Evolutionary conservation across 2,329 filamentous ascomycete species (phyloP).

Genomic region (Ceratocystis alfenasii): DNA sequence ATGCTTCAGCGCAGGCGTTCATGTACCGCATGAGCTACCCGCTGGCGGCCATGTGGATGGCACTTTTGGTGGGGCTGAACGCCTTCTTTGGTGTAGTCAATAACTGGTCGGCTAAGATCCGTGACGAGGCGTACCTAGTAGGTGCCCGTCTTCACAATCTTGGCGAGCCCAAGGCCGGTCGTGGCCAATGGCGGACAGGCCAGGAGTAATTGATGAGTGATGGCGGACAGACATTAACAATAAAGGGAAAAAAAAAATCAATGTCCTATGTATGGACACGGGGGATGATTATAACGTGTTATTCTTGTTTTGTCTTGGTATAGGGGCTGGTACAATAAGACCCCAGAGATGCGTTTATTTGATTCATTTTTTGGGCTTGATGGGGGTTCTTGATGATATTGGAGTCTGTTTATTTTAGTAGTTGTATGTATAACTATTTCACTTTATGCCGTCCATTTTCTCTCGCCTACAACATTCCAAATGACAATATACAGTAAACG

Average conservation of each 20-base stretch:
- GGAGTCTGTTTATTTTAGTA: not conserved
- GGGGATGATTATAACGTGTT: too few species aligned
- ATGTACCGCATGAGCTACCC: constrained; percentile 60
- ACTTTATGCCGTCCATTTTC: too few species aligned
- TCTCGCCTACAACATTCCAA: too few species aligned
- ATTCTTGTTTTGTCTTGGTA: not conserved
- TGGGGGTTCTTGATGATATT: not conserved
- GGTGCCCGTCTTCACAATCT: constrained; percentile 94
- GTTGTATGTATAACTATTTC: not conserved
- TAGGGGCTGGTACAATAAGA: constrained; percentile 4
- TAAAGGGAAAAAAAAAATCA: not conserved
- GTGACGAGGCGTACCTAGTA: constrained; percentile 92
- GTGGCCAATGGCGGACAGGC: not conserved
- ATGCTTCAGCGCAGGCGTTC: constrained; percentile 29
- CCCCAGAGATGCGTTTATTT: constrained; percentile 1
- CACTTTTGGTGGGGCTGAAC: constrained; percentile 35
- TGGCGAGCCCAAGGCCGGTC: constrained; percentile 33
- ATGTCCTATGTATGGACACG: not conserved
- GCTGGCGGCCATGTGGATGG: constrained; percentile 38
- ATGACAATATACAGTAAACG: too few species aligned
- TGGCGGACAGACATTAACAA: not conserved
- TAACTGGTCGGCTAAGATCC: constrained; percentile 69
- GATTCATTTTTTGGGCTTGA: not conserved
- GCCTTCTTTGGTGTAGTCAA: constrained; percentile 49
- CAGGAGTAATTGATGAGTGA: not conserved